Percentiles rank a stretch among this genome's conserved stretches.
Evolutionary conservation across 176 grass and related monocot genomes (phyloP).

Genomic region (Oryza punctata): DNA sequence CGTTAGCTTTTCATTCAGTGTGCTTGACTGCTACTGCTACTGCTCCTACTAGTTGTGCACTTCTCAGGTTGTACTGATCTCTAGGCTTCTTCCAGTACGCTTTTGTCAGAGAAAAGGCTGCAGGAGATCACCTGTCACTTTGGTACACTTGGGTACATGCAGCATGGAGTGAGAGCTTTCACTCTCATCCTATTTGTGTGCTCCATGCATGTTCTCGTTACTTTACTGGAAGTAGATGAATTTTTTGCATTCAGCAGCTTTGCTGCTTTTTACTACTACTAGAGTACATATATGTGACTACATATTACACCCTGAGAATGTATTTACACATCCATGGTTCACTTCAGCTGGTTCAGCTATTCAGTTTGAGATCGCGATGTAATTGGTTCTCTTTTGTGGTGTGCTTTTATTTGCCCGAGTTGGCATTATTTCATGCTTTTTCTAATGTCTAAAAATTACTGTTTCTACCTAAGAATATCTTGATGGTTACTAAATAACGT

Average conservation of each 20-base stretch:
- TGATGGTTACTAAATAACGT: background rate
- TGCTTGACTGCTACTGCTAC: background rate
- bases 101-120: conserved; percentile 43
- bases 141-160: conserved; percentile 12
- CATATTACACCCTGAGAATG: background rate
- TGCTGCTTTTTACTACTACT: conserved; percentile 11
- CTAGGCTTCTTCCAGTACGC: conserved; percentile 34
- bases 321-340: no score
- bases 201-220: background rate
- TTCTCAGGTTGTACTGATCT: conserved; percentile 26
- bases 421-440: conserved; percentile 44
- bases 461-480: background rate
- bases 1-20: conserved; percentile 3
- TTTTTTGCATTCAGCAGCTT: conserved; percentile 2
- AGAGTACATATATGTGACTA: background rate
- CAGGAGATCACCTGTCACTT: conserved; percentile 26
- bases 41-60: background rate
- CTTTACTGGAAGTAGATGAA: conserved; percentile 4
- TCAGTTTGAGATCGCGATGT: background rate
- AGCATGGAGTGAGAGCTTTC: conserved; percentile 24
- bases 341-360: background rate
- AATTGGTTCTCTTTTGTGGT: background rate
- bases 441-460: background rate
- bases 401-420: background rate
- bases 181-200: conserved; percentile 8